phyloP scores from a whole-genome alignment of 2,329 filamentous ascomycete species.

The Rhinocladiella similis region DNA sequence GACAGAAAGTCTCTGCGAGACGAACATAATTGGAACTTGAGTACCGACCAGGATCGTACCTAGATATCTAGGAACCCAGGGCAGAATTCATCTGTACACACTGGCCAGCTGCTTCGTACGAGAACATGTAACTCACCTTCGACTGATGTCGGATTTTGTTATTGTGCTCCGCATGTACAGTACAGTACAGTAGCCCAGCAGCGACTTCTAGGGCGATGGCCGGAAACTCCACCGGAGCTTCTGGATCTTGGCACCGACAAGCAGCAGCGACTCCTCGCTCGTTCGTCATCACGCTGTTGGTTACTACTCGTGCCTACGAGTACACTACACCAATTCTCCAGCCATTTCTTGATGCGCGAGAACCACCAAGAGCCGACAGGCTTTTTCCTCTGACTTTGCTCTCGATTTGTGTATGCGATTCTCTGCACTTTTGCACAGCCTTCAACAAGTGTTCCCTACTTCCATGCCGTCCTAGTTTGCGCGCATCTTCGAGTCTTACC shows the following conservation, averaged over 20 bases:
- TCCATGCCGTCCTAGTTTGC: slow-evolving; percentile 3
- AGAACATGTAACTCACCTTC: too few relatives aligned
- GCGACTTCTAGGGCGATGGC: too few relatives aligned
- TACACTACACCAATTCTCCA: slow-evolving; percentile 8
- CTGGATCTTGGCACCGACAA: background rate
- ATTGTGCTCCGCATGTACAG: too few relatives aligned
- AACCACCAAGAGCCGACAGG: background rate
- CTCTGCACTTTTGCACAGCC: background rate
- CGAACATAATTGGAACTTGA: slow-evolving; percentile 6
- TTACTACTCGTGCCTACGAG: too few relatives aligned
- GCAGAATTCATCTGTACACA: too few relatives aligned
- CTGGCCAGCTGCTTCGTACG: too few relatives aligned
- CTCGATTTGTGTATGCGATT: background rate
- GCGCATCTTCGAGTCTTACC: slow-evolving; percentile 7
- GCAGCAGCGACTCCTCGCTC: background rate
- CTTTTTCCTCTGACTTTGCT: background rate
- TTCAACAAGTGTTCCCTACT: background rate
- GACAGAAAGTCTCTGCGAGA: slow-evolving; percentile 15
- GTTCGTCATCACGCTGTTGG: too few relatives aligned
- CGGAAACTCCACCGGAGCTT: background rate
- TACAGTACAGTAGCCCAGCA: too few relatives aligned
- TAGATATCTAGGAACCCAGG: background rate
- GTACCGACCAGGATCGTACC: background rate
- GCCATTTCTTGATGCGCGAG: slow-evolving; percentile 14
- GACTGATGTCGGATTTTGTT: too few relatives aligned